Evolutionary conservation across 805 yeast genomes (phyloP).

Genomic region (Saccharomycopsis sp.): DNA sequence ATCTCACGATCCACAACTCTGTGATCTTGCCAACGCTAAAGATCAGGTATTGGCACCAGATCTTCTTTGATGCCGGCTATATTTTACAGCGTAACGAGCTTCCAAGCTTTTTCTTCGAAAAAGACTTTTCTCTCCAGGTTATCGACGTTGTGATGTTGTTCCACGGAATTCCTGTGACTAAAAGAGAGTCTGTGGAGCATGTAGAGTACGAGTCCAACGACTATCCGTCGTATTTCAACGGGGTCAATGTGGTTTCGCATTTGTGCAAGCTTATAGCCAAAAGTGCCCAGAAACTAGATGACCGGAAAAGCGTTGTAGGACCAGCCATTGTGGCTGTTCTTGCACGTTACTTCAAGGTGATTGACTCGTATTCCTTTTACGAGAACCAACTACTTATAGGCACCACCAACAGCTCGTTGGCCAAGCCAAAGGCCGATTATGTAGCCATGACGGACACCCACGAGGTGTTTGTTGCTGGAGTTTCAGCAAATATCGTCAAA

Average conservation of each 20-base stretch:
- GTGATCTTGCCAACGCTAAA: conserved; percentile 43
- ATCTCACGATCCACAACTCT: background rate
- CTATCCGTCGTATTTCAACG: conserved; percentile 40
- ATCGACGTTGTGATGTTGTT: conserved; percentile 62
- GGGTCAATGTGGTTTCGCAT: conserved; percentile 57
- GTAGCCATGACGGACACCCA: background rate
- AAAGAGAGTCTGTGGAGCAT: conserved; percentile 71
- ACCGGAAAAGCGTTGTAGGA: background rate
- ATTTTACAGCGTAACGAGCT: conserved; percentile 63
- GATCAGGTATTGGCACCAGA: conserved; percentile 70
- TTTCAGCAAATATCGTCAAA: background rate
- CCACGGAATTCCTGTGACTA: conserved; percentile 71
- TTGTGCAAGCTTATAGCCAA: conserved; percentile 50
- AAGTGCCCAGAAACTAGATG: conserved; percentile 30
- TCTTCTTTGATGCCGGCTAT: conserved; percentile 74
- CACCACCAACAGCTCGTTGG: background rate
- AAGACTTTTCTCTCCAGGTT: conserved; percentile 47
- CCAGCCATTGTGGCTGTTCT: conserved; percentile 3
- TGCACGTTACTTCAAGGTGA: background rate
- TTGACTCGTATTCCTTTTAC: background rate
- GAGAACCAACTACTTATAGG: background rate
- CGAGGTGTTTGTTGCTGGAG: background rate
- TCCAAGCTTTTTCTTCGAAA: conserved; percentile 38
- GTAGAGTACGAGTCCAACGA: conserved; percentile 88
- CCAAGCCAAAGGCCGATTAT: background rate